Percentiles rank a stretch among this genome's conserved stretches.
These are phyloP conservation scores for Fonsecaea monophora DNA, from an alignment of 2,329 filamentous ascomycete genomes.

Conservation along the genomic window DNA sequence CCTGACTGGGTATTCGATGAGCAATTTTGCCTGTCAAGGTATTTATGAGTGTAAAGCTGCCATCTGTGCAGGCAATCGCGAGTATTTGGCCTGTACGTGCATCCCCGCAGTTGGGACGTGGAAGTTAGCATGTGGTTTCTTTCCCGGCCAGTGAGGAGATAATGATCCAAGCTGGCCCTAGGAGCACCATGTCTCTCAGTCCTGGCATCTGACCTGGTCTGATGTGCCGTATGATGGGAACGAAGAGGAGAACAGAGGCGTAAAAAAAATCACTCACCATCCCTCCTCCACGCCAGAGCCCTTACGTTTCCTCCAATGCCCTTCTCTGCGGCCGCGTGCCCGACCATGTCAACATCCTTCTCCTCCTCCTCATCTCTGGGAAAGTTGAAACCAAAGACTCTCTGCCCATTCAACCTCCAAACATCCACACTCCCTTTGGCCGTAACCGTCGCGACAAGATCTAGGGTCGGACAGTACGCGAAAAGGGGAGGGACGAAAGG, in stretches of 20 bases:
- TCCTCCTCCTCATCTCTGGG: conserved; percentile 37
- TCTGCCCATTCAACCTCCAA: conserved; percentile 78
- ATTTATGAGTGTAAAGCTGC: conserved; percentile 75
- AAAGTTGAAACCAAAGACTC: conserved; percentile 62
- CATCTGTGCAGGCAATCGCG: conserved; percentile 84
- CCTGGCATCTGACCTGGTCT: background rate
- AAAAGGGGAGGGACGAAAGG: conserved; percentile 61
- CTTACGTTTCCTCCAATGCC: conserved; percentile 45
- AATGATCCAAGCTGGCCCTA: background rate
- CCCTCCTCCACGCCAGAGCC: conserved; percentile 68
- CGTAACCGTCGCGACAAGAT: conserved; percentile 71
- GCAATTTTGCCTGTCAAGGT: conserved; percentile 82
- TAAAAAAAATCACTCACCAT: conserved; percentile 58
- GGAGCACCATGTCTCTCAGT: background rate
- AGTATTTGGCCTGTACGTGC: conserved; percentile 69
- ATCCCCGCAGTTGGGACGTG: background rate
- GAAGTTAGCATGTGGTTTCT: background rate
- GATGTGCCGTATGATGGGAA: background rate
- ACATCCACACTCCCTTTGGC: conserved; percentile 64
- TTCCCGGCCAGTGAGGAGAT: background rate
- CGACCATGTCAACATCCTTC: conserved; percentile 44
- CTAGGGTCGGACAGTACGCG: conserved; percentile 82
- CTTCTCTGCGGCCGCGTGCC: background rate
- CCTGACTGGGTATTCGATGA: conserved; percentile 53
- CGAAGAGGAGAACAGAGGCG: conserved; percentile 18